These are phyloP conservation scores for Rhizopus stolonifer DNA, from an alignment of 371 early-diverging fungal genomes.

Conservation along the genomic window DNA sequence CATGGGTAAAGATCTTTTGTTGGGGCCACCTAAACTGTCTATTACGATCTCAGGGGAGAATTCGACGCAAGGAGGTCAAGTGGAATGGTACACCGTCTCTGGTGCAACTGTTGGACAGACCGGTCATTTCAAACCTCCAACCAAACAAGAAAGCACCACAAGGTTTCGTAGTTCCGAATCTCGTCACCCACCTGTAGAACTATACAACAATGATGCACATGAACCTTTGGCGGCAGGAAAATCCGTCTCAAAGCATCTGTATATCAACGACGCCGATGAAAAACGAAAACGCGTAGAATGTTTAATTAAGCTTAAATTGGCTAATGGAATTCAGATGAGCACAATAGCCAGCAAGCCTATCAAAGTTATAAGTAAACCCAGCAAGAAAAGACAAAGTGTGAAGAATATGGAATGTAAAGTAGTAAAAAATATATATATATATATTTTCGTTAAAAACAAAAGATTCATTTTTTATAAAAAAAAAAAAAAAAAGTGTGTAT, in stretches of 20 bases:
- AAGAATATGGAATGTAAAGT: slow-evolving; percentile 65
- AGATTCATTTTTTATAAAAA: too few relatives aligned
- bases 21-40: slow-evolving; percentile 27
- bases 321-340: slow-evolving; percentile 54
- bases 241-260: slow-evolving; percentile 71
- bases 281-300: slow-evolving; percentile 71
- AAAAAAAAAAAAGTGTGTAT: slow-evolving; percentile 47
- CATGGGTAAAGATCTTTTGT: slow-evolving; percentile 1
- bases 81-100: slow-evolving; percentile 43
- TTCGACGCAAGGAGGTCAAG: slow-evolving; percentile 27
- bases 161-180: slow-evolving; percentile 20
- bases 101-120: slow-evolving; percentile 39
- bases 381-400: slow-evolving; percentile 73
- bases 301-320: slow-evolving; percentile 57
- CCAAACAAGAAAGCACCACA: slow-evolving; percentile 22
- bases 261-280: slow-evolving; percentile 73
- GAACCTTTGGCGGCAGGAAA: slow-evolving; percentile 50
- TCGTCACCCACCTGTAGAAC: slow-evolving; percentile 7
- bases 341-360: slow-evolving; percentile 65
- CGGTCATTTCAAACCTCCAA: slow-evolving; percentile 17
- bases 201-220: slow-evolving; percentile 11
- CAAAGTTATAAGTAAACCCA: slow-evolving; percentile 76
- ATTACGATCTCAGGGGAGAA: slow-evolving; percentile 39
- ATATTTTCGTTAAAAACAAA: neutral
- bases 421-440: slow-evolving; percentile 36